These are phyloP conservation scores for Capronia americana DNA, from an alignment of 2,329 filamentous ascomycete species.

Conservation along the genomic window DNA sequence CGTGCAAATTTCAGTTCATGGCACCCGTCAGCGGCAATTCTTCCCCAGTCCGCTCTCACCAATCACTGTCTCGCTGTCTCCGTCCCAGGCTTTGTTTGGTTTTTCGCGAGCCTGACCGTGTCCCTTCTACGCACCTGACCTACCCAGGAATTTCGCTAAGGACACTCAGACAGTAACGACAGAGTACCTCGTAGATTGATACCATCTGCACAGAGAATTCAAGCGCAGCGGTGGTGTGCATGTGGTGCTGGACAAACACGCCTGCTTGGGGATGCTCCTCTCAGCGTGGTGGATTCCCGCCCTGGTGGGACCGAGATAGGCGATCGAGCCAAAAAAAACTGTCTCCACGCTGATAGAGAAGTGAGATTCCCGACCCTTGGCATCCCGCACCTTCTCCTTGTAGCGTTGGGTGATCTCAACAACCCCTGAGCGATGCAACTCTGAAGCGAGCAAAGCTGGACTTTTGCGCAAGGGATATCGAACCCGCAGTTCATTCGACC, in stretches of 20 bases:
- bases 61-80: neutral
- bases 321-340: neutral
- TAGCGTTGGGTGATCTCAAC: neutral
- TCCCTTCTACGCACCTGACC: neutral
- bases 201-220: neutral
- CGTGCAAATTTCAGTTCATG: neutral
- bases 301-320: neutral
- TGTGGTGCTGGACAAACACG: neutral
- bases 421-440: neutral
- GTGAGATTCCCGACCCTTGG: slow-evolving; percentile 3
- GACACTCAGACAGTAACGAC: neutral
- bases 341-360: neutral
- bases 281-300: neutral
- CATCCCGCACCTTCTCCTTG: neutral
- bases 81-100: neutral
- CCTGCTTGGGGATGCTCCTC: neutral
- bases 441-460: neutral
- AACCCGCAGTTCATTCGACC: neutral
- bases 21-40: neutral
- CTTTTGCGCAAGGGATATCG: neutral
- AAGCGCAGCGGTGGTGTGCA: neutral
- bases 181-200: neutral
- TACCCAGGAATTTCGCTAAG: neutral
- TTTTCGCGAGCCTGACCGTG: neutral
- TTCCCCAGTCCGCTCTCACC: neutral